Evolutionary conservation across 2,329 filamentous ascomycete genomes (phyloP).

Genomic region (Fusarium anguioides): DNA sequence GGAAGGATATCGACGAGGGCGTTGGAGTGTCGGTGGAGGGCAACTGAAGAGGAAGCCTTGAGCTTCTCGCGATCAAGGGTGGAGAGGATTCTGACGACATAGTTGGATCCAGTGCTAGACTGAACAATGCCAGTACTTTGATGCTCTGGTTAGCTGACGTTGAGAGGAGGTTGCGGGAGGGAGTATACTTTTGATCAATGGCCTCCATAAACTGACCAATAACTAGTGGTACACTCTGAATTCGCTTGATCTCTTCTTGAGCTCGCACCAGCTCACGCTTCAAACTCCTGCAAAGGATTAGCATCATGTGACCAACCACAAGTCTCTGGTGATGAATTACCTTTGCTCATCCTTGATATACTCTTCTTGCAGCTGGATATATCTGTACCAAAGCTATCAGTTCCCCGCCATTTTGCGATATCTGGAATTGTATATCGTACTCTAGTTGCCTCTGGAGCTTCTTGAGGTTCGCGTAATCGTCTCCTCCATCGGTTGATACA

Average conservation of each 20-base stretch:
- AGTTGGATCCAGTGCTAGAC: constrained; percentile 98
- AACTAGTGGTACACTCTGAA: constrained; percentile 96
- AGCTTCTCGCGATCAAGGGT: constrained; percentile 98
- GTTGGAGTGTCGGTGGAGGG: constrained; percentile 97
- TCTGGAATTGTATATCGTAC: constrained; percentile 60
- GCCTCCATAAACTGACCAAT: constrained; percentile 99
- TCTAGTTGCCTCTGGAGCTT: constrained; percentile 96
- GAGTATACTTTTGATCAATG: constrained; percentile 93
- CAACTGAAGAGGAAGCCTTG: constrained; percentile 97
- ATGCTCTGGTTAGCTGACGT: constrained; percentile 10
- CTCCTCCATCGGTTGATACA: constrained; percentile 80
- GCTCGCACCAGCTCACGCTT: constrained; percentile 97
- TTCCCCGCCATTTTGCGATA: constrained; percentile 3
- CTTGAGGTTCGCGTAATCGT: constrained; percentile 96
- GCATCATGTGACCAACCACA: background rate
- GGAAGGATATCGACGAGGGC: constrained; percentile 97
- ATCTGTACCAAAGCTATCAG: constrained; percentile 61
- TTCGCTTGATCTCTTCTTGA: constrained; percentile 99
- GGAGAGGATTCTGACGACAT: constrained; percentile 97
- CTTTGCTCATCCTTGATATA: constrained; percentile 99
- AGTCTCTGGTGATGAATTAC: constrained; percentile 55
- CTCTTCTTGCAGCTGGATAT: constrained; percentile 98
- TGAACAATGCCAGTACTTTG: constrained; percentile 97
- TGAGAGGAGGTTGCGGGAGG: background rate
- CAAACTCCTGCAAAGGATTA: constrained; percentile 73